Evolutionary conservation across 805 yeast genomes (phyloP), one percentile per base, ranked within the genome.

Genomic region (Saccharomycopsis malanga): DNA sequence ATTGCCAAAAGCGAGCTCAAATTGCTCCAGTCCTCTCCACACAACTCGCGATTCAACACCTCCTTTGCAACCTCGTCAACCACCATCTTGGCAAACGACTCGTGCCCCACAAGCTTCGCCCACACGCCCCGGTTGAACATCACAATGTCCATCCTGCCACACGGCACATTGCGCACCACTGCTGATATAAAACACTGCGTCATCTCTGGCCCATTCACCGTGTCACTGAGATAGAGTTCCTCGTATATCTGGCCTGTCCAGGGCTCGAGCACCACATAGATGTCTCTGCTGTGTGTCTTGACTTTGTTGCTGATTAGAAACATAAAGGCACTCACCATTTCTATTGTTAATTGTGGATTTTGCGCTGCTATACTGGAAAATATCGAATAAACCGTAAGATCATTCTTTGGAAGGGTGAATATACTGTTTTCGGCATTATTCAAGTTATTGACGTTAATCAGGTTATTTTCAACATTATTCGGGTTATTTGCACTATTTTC

Each of bases 21-120:
- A 41, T 73, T 75, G 17, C 72, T 70, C 87, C 87, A 84, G 41
- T 73, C 79, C 32, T 76, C 73, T 3, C 81, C 83, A 55, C 82
- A 87, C 14, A 87, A 80, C 54, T 82, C 83, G 57, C 81, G 77
- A 54, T 84, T 93, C 54, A 85, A 73, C 1, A 88, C 82, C 53
- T 80, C 81, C 2, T 80, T 75, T 4, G 86, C 76, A 20, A 85
- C 76, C 57, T 86, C 96, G 53, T 84, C 88, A 7, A 87, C 72
- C 20, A 86, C 66, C 2, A 77, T 62, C 1, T 73, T 68, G 10
- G 86, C 62, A 34, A 77, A 67, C 38, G 79, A 79, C 46, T 83
- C 88, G 2, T 73, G 57, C 6, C 18, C 17, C 7, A 45, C 39
- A 12, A 87, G 58, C 44, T 74, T 71, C 30, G 77, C 72, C 95